These are phyloP conservation scores for Antitrichia curtipendula DNA, from an alignment of 225 moss, liverwort and hornwort species.

Conservation along the genomic window DNA sequence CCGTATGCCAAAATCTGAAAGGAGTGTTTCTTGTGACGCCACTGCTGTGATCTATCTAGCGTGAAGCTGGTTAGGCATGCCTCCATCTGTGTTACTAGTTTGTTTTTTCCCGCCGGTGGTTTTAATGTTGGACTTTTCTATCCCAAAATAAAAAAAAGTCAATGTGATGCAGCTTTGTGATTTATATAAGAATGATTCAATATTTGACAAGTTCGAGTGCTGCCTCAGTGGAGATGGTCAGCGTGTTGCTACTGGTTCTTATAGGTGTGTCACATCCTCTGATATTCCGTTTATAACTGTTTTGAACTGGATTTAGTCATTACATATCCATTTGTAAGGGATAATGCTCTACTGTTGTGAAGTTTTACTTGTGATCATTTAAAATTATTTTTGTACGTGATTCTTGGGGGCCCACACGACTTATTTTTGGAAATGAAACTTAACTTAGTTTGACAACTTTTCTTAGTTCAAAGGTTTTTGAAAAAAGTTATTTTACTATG, in stretches of 20 bases:
- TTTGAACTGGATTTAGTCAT: neutral
- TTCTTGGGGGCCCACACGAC: too few species aligned
- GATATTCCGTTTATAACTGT: neutral
- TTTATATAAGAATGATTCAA: conserved; percentile 97
- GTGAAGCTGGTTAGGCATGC: neutral
- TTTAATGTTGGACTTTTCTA: neutral
- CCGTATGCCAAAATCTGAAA: neutral
- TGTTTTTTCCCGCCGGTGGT: neutral
- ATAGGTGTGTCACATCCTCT: conserved; percentile 38
- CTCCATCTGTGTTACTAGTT: neutral
- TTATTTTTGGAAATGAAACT: too few species aligned
- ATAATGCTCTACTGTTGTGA: neutral
- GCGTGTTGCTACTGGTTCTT: conserved; percentile 96
- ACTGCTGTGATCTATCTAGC: neutral
- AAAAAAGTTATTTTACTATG: too few species aligned
- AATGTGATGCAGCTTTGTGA: conserved; percentile 68
- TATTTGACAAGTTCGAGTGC: conserved; percentile 99
- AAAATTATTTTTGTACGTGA: too few species aligned
- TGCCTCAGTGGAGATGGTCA: conserved; percentile 98
- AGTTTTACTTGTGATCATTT: neutral
- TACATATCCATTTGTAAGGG: neutral
- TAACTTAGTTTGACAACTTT: too few species aligned
- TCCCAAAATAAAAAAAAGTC: neutral
- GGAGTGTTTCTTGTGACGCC: neutral
- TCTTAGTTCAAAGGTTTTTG: too few species aligned